Base-by-base conservation (phyloP, 2,329 filamentous ascomycete species). In the Claviceps citrina region DNA sequence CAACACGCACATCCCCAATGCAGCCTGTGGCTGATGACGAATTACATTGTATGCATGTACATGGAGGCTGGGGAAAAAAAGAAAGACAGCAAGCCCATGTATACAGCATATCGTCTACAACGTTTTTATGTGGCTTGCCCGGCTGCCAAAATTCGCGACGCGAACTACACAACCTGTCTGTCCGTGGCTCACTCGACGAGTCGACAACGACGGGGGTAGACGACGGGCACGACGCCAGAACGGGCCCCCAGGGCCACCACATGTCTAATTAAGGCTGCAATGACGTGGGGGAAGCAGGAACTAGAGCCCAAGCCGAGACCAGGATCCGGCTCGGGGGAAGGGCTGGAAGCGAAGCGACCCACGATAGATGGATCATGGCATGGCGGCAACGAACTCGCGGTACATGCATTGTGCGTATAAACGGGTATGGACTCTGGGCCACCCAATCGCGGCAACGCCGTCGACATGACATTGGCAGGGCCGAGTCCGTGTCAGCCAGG, bases 1-100 rank as follows among this genome's bases (percentile, higher is more conserved):
- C 24, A n/a, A 26, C 16, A 37, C 22, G 28, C 34, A 37, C 39
- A 27, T 32, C 19, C 31, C 26, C 20, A 38, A 31, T 38, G 36
- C 36, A 38, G 15, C 20, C 15, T 7, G 16, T 19, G 16, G 18
- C 16, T 22, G n/a, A n/a, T n/a, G n/a, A n/a, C n/a, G n/a, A n/a
- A n/a, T n/a, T n/a, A 31, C 16, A 31, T 31, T 18, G 30, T 15
- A 4, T 13, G 27, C 7, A 15, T 22, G 13, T 24, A 9, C 6
- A 9, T 24, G 13, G n/a, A n/a, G n/a, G n/a, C n/a, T n/a, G n/a
- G n/a, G n/a, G n/a, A n/a, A n/a, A n/a, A n/a, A n/a, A n/a, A n/a
- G n/a, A n/a, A n/a, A n/a, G n/a, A n/a, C n/a, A n/a, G n/a, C n/a
- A n/a, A n/a, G n/a, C n/a, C n/a, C n/a, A n/a, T n/a, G n/a, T n/a